Conservation (phyloP, 495 filamentous ascomycete genomes). For the Mycothermus thermophilus region DNA sequence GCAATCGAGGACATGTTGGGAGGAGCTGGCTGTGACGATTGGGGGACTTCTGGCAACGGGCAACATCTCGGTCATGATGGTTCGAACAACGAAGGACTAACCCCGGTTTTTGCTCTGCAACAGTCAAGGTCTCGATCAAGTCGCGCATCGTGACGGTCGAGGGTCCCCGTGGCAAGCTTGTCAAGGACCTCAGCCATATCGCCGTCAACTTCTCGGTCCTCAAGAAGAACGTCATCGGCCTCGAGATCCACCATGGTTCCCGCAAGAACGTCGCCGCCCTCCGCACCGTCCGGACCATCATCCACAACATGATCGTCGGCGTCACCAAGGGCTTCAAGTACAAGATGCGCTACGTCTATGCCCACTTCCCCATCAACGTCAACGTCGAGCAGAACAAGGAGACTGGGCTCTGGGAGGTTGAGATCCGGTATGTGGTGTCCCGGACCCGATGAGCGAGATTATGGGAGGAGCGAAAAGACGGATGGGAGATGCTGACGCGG, state of each 20-base stretch:
- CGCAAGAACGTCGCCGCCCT: slow-evolving; percentile 97
- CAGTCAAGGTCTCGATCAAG: slow-evolving; percentile 94
- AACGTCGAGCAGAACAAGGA: slow-evolving; percentile 94
- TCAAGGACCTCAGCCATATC: slow-evolving; percentile 90
- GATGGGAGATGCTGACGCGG: no score
- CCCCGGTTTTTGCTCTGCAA: slow-evolving; percentile 24
- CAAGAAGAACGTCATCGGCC: slow-evolving; percentile 68
- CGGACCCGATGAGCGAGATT: no score
- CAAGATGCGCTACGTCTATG: slow-evolving; percentile 99
- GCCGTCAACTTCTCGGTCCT: slow-evolving; percentile 86
- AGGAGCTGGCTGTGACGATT: neutral
- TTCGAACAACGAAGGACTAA: no score
- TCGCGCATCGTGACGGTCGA: slow-evolving; percentile 90
- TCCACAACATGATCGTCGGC: slow-evolving; percentile 96
- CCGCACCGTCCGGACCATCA: slow-evolving; percentile 90
- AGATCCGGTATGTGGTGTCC: slow-evolving; percentile 92
- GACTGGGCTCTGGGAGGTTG: slow-evolving; percentile 75
- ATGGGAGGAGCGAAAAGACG: slow-evolving; percentile 3
- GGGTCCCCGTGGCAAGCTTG: slow-evolving; percentile 88
- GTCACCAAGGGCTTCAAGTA: slow-evolving; percentile 99
- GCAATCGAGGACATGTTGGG: slow-evolving; percentile 1
- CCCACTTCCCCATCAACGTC: slow-evolving; percentile 99
- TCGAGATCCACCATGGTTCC: slow-evolving; percentile 93
- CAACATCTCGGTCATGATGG: no score
- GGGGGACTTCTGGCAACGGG: slow-evolving; percentile 7